phyloP scores from a whole-genome alignment of 345 rosid genomes.

The Corchorus capsularis region DNA sequence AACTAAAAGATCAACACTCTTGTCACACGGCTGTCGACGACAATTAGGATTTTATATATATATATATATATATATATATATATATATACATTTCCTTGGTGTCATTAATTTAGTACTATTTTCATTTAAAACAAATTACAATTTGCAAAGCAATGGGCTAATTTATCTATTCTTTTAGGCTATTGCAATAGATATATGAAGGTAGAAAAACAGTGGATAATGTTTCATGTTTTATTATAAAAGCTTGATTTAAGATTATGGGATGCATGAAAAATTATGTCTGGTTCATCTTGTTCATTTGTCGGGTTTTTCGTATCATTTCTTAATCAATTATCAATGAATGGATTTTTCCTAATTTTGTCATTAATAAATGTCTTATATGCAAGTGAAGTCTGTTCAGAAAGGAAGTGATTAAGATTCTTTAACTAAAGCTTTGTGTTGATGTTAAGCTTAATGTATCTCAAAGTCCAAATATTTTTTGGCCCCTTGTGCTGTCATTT shows the following conservation, averaged over 20 bases:
- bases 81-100: background rate
- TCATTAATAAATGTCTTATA: slow-evolving; percentile 4
- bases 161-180: background rate
- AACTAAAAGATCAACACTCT: no score
- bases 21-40: no score
- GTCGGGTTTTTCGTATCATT: slow-evolving; percentile 8
- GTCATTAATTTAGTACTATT: background rate
- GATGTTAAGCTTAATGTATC: slow-evolving; percentile 2
- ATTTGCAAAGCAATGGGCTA: background rate
- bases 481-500: slow-evolving; percentile 13
- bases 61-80: no score
- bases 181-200: background rate
- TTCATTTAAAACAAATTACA: background rate
- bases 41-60: no score
- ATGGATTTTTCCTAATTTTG: slow-evolving; percentile 3
- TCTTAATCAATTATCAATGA: background rate
- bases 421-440: background rate
- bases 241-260: slow-evolving; percentile 1
- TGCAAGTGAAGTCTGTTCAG: slow-evolving; percentile 16
- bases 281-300: background rate
- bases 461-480: slow-evolving; percentile 3
- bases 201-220: slow-evolving; percentile 7
- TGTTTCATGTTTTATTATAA: background rate
- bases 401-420: slow-evolving; percentile 7
- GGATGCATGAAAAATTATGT: slow-evolving; percentile 15